Percentiles rank a stretch among this genome's conserved stretches.
These are phyloP conservation scores for Protomyces gravidus DNA, from an alignment of 1,139 yeast genomes.

Conservation along the genomic window DNA sequence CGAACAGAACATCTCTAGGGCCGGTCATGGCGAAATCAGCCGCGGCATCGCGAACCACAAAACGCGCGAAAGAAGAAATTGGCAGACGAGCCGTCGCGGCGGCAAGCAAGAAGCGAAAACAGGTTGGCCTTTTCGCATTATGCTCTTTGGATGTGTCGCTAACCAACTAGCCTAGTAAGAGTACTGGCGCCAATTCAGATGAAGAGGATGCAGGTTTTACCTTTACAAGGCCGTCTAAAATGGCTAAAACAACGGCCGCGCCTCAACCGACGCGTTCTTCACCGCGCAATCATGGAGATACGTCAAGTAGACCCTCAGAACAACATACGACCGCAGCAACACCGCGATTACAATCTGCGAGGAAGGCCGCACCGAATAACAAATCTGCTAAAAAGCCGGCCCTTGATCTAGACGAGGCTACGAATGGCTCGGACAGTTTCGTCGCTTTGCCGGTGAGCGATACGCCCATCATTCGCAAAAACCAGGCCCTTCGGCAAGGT, in stretches of 20 bases:
- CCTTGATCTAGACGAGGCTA: background rate
- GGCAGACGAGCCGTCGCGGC: background rate
- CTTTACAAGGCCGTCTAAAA: constrained; percentile 27
- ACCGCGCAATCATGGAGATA: constrained; percentile 12
- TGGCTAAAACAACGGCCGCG: constrained; percentile 1
- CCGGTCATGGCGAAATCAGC: background rate
- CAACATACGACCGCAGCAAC: background rate
- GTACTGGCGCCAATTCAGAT: background rate
- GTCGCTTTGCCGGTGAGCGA: constrained; percentile 44
- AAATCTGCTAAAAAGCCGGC: background rate
- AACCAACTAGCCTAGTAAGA: background rate
- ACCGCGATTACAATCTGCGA: background rate
- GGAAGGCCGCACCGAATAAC: background rate
- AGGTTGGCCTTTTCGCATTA: background rate
- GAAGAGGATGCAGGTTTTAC: constrained; percentile 30
- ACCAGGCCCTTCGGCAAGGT: constrained; percentile 41
- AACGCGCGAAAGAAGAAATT: background rate
- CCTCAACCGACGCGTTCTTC: constrained; percentile 22
- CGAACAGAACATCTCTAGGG: too few species aligned
- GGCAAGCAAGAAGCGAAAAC: background rate
- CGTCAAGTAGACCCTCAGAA: background rate
- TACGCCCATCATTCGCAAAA: constrained; percentile 46
- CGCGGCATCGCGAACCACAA: constrained; percentile 1
- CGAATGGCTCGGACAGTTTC: constrained; percentile 30
- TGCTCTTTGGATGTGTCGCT: background rate